Base-by-base conservation (phyloP, 1,139 yeast genomes). In the Meyerozyma guilliermondii region DNA sequence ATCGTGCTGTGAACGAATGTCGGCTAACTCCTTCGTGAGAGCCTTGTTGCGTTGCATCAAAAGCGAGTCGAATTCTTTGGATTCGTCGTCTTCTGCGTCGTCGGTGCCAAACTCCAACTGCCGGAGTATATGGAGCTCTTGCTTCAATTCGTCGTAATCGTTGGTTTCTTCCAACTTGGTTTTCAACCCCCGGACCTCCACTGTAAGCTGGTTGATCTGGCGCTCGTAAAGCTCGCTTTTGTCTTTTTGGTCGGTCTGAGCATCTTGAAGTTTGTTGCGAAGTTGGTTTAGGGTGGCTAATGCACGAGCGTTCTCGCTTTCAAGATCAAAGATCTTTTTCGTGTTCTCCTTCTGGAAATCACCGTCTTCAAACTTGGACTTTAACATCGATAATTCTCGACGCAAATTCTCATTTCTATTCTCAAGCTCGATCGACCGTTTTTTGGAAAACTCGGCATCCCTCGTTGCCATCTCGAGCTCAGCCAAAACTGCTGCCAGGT, bases 61-160 rank as follows among this genome's bases (percentile, higher is more conserved):
- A 24, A 79, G 70, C 1, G 75, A 63, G 51, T 77, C 83, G 35
- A 68, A 58, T 39, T 62, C 31, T n/a, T 28, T 18, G 11, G 24
- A 8, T 7, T 41, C 43, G 10, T 49, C 57, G 5, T 38, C 60
- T 7, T 56, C 65, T 1, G 57, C 65, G 11, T 58, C 65, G 20
- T 59, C 71, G 45, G 66, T 74, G 11, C 81, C 92, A 63, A 86
- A 85, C 55, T 87, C 89, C 35, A 87, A 82, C 49, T 81, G 82
- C 55, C 87, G 81, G 47, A 91, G 62, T 23, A 88, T 76, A 17
- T 74, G 76, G 46, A 89, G 66, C 55, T 89, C 96, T 41, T 77
- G 76, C 59, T 87, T 88, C 40, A 89, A 62, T 50, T 86, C 88
- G 43, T 85, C 89, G 60, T 91, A 89, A 57, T 84, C 91, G 3